These are phyloP conservation scores for Quercus alba DNA, from an alignment of 306 rosid genomes.

Conservation along the genomic window DNA sequence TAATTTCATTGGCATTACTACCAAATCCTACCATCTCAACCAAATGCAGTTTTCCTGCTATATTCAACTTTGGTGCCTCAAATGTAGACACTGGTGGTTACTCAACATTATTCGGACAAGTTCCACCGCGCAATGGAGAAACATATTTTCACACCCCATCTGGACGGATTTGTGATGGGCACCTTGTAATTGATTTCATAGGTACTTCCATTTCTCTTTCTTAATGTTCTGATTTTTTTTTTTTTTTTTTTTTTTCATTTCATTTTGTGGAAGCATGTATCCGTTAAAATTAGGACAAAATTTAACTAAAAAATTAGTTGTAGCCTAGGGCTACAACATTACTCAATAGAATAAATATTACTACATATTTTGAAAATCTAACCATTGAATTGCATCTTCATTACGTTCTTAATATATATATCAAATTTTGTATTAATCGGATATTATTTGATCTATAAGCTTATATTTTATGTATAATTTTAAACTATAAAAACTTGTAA, in stretches of 20 bases:
- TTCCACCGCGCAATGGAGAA: conserved; percentile 50
- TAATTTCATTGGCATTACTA: conserved; percentile 12
- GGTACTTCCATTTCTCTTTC: conserved; percentile 28
- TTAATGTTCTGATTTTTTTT: not conserved
- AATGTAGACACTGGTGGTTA: conserved; percentile 59
- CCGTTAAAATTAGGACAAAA: not conserved
- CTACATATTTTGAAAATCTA: too few relatives aligned
- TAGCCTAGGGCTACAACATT: too few relatives aligned
- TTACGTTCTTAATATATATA: too few relatives aligned
- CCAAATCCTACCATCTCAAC: not conserved
- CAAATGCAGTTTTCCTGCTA: conserved; percentile 35
- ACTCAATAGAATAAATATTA: too few relatives aligned
- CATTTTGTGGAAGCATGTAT: not conserved
- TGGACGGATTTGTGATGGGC: conserved; percentile 67
- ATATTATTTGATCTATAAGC: too few relatives aligned
- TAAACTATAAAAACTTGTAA: too few relatives aligned
- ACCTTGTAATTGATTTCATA: conserved; percentile 54
- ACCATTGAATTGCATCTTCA: fast-evolving
- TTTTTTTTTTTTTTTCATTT: not conserved
- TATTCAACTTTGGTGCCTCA: conserved; percentile 61
- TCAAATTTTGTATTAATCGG: too few relatives aligned
- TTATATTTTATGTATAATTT: too few relatives aligned
- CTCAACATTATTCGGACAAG: conserved; percentile 58
- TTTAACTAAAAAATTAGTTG: too few relatives aligned
- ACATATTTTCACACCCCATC: conserved; percentile 58